Base-by-base conservation (phyloP, 2,329 filamentous ascomycete genomes). In the Neonectria hederae region DNA sequence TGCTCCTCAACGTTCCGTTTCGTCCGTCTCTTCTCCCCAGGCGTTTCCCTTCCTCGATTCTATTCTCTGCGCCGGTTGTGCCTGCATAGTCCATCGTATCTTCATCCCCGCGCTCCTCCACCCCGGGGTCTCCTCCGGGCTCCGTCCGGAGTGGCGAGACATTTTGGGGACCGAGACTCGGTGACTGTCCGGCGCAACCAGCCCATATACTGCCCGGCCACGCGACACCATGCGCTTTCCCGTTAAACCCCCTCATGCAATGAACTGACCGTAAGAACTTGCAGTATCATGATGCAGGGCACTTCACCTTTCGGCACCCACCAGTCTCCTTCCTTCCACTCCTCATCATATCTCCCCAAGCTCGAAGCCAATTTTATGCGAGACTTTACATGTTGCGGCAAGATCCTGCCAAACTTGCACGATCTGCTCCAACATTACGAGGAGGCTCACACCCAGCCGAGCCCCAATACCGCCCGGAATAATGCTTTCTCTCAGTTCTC, bases 291-390 rank as follows among this genome's bases (percentile, higher is more conserved):
- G 77, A 97, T 97, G 92, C 89, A 93, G 65, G 94, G 96, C 74
- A 97, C 94, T 19, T 98, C 96, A n/a, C 96, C 96, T 11, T 97
- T 95, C 75, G 77, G 75, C 52, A 89, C 86, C 62, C 88, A 94
- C 73, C 91, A 94, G 78, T 97, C 94, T n/a, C 93, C 96, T 0
- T 97, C 95, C 1, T 97, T 93, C 74, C 95, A 98, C 79, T 98
- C 95, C 1, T 97, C 94, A 7, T 98, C 96, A 26, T 98, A 98
- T 77, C 87, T 97, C 1, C 95, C 94, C 10, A 97, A 97, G 79
- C 89, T 97, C 76, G 96, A 99, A 80, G 95, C 95, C 66, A 96
- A 95, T 76, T 99, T 97, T 79, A 97, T 98, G 93, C 91, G 91
- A 79, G 94, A 98, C 81, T 98, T 98, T 81, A 91, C 91, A 56